Evolutionary conservation across 768 basidiomycete genomes (phyloP), one percentile per base, ranked within the genome.

Genomic region (Mrakia blollopis): DNA sequence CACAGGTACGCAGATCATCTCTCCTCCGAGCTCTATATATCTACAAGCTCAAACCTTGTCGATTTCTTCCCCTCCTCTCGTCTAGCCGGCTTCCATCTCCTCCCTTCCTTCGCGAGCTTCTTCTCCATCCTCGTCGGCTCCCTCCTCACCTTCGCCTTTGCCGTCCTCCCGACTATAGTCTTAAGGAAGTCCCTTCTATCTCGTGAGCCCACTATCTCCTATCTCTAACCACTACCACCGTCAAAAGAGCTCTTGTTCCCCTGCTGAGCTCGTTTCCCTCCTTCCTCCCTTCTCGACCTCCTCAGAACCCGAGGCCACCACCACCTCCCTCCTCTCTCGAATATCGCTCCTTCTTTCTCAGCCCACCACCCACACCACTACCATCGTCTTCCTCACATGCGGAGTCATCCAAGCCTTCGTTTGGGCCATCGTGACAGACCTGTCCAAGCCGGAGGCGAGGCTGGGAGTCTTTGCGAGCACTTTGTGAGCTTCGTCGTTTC

Each of bases 151-250:
- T 78, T 78, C 50, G 8, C 39, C 0, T 54, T 71, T 28, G 50
- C 54, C n/a, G 73, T 78, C 37, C 61, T 78, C 13, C 77, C 77
- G 18, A 78, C 73, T n/a, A 30, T 78, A 30, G 68, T 78, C 37
- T 21, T 78, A 2, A 73, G 77, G 52, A 78, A 78, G 68, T 68
- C 63, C 9, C 62, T 78, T 25, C 70, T 78, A 1, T 62, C 65
- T 71, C 73, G 76, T 77, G n/a, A 30, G 72, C 32, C n/a, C n/a
- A n/a, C n/a, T n/a, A 7, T n/a, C 10, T 9, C 7, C 68, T 35
- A n/a, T 21, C 39, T 62, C 57, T 18, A n/a, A n/a, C n/a, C n/a
- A n/a, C n/a, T n/a, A n/a, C n/a, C n/a, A n/a, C n/a, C n/a, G n/a
- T n/a, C n/a, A n/a, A n/a, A n/a, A n/a, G n/a, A n/a, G n/a, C n/a